Evolutionary conservation across 495 filamentous ascomycete species (phyloP), one percentile per base, ranked within the genome.

Genomic region (Talaromyces adpressus): DNA sequence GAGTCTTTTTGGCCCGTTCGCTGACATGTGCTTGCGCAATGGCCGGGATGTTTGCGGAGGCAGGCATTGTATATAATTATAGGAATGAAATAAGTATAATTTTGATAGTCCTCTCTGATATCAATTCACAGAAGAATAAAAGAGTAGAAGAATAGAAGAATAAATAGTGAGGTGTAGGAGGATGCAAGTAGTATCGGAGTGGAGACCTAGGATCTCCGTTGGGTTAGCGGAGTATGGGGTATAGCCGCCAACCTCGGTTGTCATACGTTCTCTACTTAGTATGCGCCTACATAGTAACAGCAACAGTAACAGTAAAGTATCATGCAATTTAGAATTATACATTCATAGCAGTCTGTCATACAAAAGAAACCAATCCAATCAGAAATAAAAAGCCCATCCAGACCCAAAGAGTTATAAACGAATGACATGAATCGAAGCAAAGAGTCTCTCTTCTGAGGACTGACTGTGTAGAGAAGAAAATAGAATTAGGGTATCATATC

Each of bases 1-100:
- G 76, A 27, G 84, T 90, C 78, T 89, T 84, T 81, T 85, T 87
- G 52, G 92, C 92, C 65, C 84, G 82, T 30, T 95, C 91, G 81
- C 90, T 92, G 61, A 97, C 90, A 67, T 79, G 81, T 62, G 73
- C 70, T 65, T 81, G 77, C 75, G 88, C 89, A 68, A 90, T 85
- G 67, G 82, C 79, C 53, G 88, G 88, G 64, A 91, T 89, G 64
- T 81, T 79, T 53, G 82, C 73, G 20, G 88, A 89, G 58, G 79
- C 79, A 68, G 79, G 73, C 88, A 91, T 89, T 39, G 29, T 41
- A 64, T 20, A 60, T 22, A 7, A 30, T 30, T 30, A 30, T 30
- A 30, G 29, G 29, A 30, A 30, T 30, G 29, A 30, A 30, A 30
- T 7, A 25, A 57, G n/a, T 8, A 57, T 51, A 18, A 3, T 53